Percentiles rank a stretch among this genome's conserved stretches.
Conservation (phyloP, 495 filamentous ascomycete genomes). For the Hypoxylon lienhwacheense region DNA sequence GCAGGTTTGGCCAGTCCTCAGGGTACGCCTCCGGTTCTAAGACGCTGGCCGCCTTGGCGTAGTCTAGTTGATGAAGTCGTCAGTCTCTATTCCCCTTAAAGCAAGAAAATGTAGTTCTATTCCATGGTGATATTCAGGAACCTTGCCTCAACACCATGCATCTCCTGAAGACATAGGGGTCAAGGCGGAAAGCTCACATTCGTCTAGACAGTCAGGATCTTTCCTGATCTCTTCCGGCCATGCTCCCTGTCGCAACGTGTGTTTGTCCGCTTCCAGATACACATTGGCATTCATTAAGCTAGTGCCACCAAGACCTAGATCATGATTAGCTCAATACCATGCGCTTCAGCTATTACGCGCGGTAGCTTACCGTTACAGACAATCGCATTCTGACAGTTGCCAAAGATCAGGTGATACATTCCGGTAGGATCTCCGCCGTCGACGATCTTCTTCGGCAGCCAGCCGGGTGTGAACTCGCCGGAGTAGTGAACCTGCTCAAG, state of each 20-base stretch:
- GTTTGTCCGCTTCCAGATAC: slow-evolving; percentile 61
- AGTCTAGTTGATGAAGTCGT: slow-evolving; percentile 47
- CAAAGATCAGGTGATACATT: slow-evolving; percentile 64
- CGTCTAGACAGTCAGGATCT: slow-evolving; percentile 46
- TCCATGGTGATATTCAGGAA: neutral
- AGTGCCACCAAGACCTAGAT: slow-evolving; percentile 61
- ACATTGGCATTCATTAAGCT: slow-evolving; percentile 70
- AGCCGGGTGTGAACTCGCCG: slow-evolving; percentile 53
- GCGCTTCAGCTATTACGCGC: neutral
- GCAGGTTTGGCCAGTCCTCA: slow-evolving; percentile 54
- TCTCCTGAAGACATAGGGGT: neutral
- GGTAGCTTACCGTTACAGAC: slow-evolving; percentile 60
- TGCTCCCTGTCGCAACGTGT: slow-evolving; percentile 53
- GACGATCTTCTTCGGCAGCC: slow-evolving; percentile 44
- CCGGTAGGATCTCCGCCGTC: slow-evolving; percentile 58
- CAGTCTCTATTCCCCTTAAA: neutral
- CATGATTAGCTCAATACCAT: neutral
- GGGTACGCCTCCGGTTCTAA: slow-evolving; percentile 64
- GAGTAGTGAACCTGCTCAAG: slow-evolving; percentile 56
- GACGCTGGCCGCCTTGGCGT: slow-evolving; percentile 56
- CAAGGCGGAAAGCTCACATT: slow-evolving; percentile 49
- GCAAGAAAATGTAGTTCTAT: neutral
- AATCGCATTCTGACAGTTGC: slow-evolving; percentile 67
- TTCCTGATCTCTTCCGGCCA: slow-evolving; percentile 64
- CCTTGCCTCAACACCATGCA: neutral